Conservation (phyloP, 148 eudicot species). For the Camellia granthamiana region DNA sequence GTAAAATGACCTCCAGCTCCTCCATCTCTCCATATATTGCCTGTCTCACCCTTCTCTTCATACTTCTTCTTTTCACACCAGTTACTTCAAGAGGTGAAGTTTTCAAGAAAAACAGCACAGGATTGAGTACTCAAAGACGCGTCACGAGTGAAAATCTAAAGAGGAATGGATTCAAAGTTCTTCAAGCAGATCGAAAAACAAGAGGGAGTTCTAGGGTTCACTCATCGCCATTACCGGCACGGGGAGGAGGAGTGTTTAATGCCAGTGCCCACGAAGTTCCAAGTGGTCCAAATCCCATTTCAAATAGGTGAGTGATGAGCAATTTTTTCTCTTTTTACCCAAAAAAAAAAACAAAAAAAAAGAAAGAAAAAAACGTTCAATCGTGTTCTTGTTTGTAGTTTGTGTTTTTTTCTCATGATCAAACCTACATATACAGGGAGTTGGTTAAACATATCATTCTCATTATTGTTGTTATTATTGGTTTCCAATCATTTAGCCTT, state of each 20-base stretch:
- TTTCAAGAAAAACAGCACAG: not conserved
- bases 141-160: not conserved
- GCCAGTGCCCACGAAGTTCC: slow-evolving; percentile 39
- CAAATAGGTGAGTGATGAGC: slow-evolving; percentile 29
- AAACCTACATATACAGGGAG: not conserved
- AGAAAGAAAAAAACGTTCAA: not conserved
- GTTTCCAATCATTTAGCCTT: not conserved
- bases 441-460: not conserved
- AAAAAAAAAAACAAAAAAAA: not conserved
- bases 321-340: too few species aligned
- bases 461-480: not conserved
- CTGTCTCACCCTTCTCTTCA: slow-evolving; percentile 11
- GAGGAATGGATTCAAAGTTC: slow-evolving; percentile 6
- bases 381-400: not conserved
- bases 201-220: slow-evolving; percentile 9
- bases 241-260: slow-evolving; percentile 6
- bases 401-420: not conserved
- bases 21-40: slow-evolving; percentile 3
- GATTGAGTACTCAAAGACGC: not conserved
- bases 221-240: not conserved
- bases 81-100: not conserved
- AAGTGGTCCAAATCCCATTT: slow-evolving; percentile 40
- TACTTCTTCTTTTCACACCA: slow-evolving; percentile 12
- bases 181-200: not conserved
- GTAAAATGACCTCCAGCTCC: slow-evolving; percentile 15